Conservation (phyloP, 2,329 filamentous ascomycete genomes). For the Ilyonectria destructans region DNA sequence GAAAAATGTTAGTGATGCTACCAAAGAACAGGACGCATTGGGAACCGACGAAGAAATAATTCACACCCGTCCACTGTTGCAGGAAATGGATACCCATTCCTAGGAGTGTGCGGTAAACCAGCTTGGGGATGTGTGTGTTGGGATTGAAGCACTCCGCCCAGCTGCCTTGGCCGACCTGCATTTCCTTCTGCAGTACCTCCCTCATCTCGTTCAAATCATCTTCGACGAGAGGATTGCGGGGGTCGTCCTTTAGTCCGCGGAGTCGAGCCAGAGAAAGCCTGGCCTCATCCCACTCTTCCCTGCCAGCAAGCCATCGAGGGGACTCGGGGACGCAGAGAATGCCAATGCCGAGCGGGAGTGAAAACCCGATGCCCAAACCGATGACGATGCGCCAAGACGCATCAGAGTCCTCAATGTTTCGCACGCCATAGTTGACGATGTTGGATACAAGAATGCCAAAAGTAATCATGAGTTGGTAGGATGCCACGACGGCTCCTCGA, state of each 20-base stretch:
- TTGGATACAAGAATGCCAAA: constrained; percentile 76
- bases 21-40: background rate
- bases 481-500: constrained; percentile 76
- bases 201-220: constrained; percentile 70
- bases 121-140: constrained; percentile 66
- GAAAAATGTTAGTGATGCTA: background rate
- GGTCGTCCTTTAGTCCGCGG: constrained; percentile 66
- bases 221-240: constrained; percentile 62
- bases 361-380: constrained; percentile 69
- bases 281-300: constrained; percentile 64
- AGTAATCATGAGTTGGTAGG: constrained; percentile 84
- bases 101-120: constrained; percentile 76
- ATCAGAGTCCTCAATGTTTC: constrained; percentile 58
- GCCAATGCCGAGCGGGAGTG: constrained; percentile 67
- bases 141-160: constrained; percentile 76
- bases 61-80: constrained; percentile 77
- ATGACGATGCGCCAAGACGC: constrained; percentile 76
- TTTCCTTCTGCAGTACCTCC: constrained; percentile 63
- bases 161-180: constrained; percentile 61
- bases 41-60: constrained; percentile 66
- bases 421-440: constrained; percentile 69
- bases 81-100: constrained; percentile 76
- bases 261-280: constrained; percentile 68
- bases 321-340: constrained; percentile 71
- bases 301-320: constrained; percentile 70